These are phyloP conservation scores for Achlya hypogyna DNA, from an alignment of 352 stramenopile species.

Conservation along the genomic window DNA sequence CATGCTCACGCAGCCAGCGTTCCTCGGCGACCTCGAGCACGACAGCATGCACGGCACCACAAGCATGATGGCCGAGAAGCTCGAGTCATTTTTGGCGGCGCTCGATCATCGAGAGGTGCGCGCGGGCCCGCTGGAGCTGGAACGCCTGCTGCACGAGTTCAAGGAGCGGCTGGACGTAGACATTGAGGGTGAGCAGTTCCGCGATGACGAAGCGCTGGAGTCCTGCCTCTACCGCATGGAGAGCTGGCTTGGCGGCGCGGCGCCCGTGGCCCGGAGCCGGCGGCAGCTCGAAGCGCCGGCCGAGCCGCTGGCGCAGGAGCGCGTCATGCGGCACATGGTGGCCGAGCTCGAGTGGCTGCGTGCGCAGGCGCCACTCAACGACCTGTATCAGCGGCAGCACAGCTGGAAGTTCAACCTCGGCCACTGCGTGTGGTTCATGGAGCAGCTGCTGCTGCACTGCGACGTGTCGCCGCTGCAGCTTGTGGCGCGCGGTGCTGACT, in stretches of 20 bases:
- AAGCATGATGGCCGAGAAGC: slow-evolving; percentile 11
- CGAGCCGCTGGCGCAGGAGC: neutral
- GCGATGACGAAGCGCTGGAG: neutral
- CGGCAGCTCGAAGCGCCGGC: neutral
- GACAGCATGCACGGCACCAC: neutral
- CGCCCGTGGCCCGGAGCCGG: neutral
- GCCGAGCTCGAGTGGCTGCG: neutral
- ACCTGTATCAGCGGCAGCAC: slow-evolving; percentile 1
- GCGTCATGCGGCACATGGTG: slow-evolving; percentile 4
- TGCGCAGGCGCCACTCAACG: slow-evolving; percentile 3
- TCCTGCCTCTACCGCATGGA: neutral
- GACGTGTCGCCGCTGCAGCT: slow-evolving; percentile 15
- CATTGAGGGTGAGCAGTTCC: slow-evolving; percentile 20
- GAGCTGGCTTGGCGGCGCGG: neutral
- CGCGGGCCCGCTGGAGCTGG: neutral
- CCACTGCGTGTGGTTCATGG: slow-evolving; percentile 16
- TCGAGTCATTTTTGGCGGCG: slow-evolving; percentile 11
- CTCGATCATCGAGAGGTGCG: slow-evolving; percentile 7
- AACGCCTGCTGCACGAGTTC: neutral
- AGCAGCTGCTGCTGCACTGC: slow-evolving; percentile 8
- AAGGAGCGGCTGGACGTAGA: slow-evolving; percentile 16
- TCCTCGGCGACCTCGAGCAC: slow-evolving; percentile 4
- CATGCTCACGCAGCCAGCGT: slow-evolving; percentile 17
- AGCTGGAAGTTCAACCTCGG: slow-evolving; percentile 15
- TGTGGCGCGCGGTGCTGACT: neutral